Evolutionary conservation across 2,329 filamentous ascomycete species (phyloP).

Genomic region (Monosporascus sp.): DNA sequence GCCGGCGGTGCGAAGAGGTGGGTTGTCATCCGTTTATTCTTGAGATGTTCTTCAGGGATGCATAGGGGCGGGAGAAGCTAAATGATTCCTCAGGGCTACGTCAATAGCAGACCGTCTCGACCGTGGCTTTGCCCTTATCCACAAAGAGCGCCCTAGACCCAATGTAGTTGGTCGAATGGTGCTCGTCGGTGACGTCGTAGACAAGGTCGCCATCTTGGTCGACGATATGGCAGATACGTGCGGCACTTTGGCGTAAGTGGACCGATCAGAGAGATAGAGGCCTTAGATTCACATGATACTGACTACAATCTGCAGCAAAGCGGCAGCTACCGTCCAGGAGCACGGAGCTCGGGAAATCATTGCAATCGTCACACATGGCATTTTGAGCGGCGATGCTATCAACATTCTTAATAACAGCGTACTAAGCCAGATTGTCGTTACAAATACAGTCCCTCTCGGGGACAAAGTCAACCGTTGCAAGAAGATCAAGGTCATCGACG

Average conservation of each 20-base stretch:
- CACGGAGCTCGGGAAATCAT: slow-evolving; percentile 85
- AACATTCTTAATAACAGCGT: slow-evolving; percentile 66
- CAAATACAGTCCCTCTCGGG: slow-evolving; percentile 72
- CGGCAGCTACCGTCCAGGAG: slow-evolving; percentile 80
- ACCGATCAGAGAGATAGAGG: not conserved
- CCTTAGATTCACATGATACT: not conserved
- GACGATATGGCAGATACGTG: slow-evolving; percentile 98
- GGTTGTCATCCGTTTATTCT: slow-evolving; percentile 13
- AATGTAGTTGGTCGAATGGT: slow-evolving; percentile 93
- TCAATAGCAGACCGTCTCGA: slow-evolving; percentile 90
- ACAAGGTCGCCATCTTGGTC: slow-evolving; percentile 90
- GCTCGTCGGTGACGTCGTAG: slow-evolving; percentile 88
- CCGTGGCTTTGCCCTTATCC: slow-evolving; percentile 86
- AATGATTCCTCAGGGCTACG: slow-evolving; percentile 56
- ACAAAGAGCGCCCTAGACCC: slow-evolving; percentile 83
- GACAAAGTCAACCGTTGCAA: slow-evolving; percentile 67
- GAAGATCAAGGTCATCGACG: slow-evolving; percentile 71
- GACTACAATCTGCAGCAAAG: slow-evolving; percentile 58
- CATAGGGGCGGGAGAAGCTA: not conserved
- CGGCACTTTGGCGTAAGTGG: slow-evolving; percentile 51
- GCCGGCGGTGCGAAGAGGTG: slow-evolving; percentile 88
- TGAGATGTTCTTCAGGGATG: not conserved
- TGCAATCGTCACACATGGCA: slow-evolving; percentile 92
- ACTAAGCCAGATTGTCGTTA: slow-evolving; percentile 67
- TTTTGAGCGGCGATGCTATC: slow-evolving; percentile 64